These are phyloP conservation scores for Eucalyptus pauciflora DNA, from an alignment of 345 rosid species.

Conservation along the genomic window DNA sequence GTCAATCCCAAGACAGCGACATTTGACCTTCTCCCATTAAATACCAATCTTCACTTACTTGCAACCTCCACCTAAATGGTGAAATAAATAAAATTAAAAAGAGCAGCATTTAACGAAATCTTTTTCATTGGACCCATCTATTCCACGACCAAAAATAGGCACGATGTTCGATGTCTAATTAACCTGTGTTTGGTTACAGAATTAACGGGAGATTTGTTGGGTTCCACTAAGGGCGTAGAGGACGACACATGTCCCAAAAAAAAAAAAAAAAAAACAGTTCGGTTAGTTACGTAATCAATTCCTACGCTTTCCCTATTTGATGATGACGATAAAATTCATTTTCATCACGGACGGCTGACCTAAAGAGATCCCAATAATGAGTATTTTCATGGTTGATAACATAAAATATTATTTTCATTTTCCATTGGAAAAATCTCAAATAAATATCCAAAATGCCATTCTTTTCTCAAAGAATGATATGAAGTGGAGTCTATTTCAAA, in stretches of 20 bases:
- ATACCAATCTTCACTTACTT: neutral
- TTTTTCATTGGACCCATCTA: neutral
- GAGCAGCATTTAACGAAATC: neutral
- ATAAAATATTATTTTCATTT: neutral
- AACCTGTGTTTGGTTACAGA: neutral
- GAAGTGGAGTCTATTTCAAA: too few relatives aligned
- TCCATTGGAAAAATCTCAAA: accelerated
- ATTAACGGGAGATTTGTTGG: neutral
- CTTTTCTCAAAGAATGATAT: too few relatives aligned
- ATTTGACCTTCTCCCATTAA: neutral
- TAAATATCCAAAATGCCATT: too few relatives aligned
- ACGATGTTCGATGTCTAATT: neutral
- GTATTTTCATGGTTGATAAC: neutral
- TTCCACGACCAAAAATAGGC: neutral
- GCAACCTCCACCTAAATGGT: neutral
- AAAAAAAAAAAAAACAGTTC: neutral
- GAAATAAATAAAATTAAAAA: neutral
- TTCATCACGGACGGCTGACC: neutral
- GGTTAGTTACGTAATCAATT: neutral
- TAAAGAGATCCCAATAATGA: neutral
- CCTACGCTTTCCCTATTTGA: neutral
- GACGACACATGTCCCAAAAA: neutral
- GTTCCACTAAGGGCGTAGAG: neutral
- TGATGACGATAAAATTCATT: neutral
- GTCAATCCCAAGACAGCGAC: neutral